Conservation (phyloP, 2,329 filamentous ascomycete species). For the Fusarium ambrosium region DNA sequence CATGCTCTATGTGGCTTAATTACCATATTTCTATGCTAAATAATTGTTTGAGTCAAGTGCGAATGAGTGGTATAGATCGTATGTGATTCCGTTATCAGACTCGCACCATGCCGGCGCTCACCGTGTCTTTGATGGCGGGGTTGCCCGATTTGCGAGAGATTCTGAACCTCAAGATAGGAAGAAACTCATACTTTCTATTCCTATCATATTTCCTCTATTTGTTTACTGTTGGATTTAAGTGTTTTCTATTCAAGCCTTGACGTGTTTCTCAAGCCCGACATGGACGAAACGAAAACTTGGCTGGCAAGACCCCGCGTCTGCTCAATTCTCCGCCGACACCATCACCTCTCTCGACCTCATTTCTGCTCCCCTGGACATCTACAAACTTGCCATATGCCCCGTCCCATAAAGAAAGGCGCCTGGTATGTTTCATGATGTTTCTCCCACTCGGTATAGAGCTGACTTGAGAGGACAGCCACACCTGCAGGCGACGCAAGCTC, state of each 20-base stretch:
- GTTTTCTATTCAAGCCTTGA: neutral
- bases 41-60: neutral
- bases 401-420: constrained; percentile 38
- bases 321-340: neutral
- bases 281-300: neutral
- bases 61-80: neutral
- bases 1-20: neutral
- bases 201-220: rapidly evolving
- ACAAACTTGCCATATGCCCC: constrained; percentile 30
- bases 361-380: neutral
- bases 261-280: neutral
- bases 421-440: constrained; percentile 20
- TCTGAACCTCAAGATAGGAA: neutral
- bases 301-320: neutral
- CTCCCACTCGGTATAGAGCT: rapidly evolving
- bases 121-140: neutral
- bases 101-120: neutral
- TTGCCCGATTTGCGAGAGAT: too few species aligned
- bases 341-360: neutral
- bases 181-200: rapidly evolving
- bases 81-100: neutral
- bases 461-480: constrained; percentile 47
- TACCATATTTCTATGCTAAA: neutral
- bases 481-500: constrained; percentile 54
- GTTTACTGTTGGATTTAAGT: rapidly evolving